Base-by-base conservation (phyloP, 2,329 filamentous ascomycete species). In the Coleophoma eucalyptorum region DNA sequence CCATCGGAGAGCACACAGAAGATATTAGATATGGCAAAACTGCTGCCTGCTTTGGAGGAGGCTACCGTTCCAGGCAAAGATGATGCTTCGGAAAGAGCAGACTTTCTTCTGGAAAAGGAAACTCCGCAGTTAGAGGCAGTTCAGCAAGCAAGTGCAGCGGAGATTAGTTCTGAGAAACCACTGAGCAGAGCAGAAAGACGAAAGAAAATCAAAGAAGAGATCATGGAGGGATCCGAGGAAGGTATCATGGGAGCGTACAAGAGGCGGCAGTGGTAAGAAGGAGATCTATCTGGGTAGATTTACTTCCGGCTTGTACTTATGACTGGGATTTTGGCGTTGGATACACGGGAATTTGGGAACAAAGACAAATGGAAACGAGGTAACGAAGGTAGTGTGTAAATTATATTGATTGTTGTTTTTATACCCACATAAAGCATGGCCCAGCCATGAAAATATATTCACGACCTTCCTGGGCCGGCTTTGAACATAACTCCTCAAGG, bases 171-270 rank as follows among this genome's bases (percentile, higher is more conserved):
- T 5, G 20, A 54, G 43, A 59, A 59, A 26, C 54, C 53, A 6
- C 16, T 62, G 31, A 64, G 61, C 54, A 48, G 53, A 48, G 62
- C 62, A 18, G 60, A 61, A 65, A 74, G 82, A 58, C 72, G 82
- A 58, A 71, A 71, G 62, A 69, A 74, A 57, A 85, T 84, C 61
- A 82, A 80, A 62, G 75, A 80, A 54, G 80, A 84, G 58, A 75
- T 84, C 16, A 37, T 65, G 34, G 55, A 56, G 15, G 58, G 56
- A 16, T 53, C 67, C 65, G 63, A 74, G 73, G 61, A 67, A 68
- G 62, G 76, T 69, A 13, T 49, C 10, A 56, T 58, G 37, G 57
- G 68, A 73, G 20, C 77, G 53, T 81, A 82, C 58, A 78, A 81
- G 59, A 72, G 80, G 43, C 68, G 81, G 45, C 66, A 81, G 55